Evolutionary conservation across 768 basidiomycete species (phyloP).

Genomic region (Leccinum uliginosum): DNA sequence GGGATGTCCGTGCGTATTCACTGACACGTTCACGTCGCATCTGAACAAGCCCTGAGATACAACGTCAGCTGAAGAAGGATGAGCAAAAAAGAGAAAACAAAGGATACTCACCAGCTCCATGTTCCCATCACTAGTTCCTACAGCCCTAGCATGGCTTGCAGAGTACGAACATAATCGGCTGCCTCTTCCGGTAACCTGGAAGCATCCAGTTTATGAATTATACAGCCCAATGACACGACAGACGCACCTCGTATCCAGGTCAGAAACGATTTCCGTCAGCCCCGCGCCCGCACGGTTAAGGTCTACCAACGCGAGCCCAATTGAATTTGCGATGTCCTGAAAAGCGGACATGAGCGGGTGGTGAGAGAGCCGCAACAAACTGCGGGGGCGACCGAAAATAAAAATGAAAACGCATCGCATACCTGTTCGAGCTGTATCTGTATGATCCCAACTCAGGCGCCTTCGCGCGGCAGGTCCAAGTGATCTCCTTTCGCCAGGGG

Average conservation of each 20-base stretch:
- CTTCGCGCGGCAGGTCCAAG: constrained; percentile 41
- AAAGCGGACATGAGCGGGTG: too few species aligned
- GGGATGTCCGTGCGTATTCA: constrained; percentile 59
- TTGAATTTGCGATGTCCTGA: constrained; percentile 91
- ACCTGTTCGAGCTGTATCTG: constrained; percentile 98
- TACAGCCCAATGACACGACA: neutral
- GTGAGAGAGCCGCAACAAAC: too few species aligned
- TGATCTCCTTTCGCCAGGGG: constrained; percentile 72
- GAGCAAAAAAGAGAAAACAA: neutral
- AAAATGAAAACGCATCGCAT: constrained; percentile 13
- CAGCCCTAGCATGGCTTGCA: constrained; percentile 79
- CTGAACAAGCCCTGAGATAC: constrained; percentile 77
- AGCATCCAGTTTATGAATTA: neutral
- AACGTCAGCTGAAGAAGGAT: neutral
- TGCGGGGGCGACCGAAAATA: too few species aligned
- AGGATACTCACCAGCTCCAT: constrained; percentile 87
- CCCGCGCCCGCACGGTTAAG: constrained; percentile 87
- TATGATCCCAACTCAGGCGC: constrained; percentile 67
- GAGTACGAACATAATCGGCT: constrained; percentile 74
- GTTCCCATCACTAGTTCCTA: constrained; percentile 90
- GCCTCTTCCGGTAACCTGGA: constrained; percentile 81
- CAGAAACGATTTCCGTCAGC: constrained; percentile 94
- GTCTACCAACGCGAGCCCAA: constrained; percentile 63
- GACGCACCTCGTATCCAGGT: constrained; percentile 75
- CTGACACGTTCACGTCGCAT: constrained; percentile 94